Base-by-base conservation (phyloP, 805 yeast genomes). In the Pichia deserticola region DNA sequence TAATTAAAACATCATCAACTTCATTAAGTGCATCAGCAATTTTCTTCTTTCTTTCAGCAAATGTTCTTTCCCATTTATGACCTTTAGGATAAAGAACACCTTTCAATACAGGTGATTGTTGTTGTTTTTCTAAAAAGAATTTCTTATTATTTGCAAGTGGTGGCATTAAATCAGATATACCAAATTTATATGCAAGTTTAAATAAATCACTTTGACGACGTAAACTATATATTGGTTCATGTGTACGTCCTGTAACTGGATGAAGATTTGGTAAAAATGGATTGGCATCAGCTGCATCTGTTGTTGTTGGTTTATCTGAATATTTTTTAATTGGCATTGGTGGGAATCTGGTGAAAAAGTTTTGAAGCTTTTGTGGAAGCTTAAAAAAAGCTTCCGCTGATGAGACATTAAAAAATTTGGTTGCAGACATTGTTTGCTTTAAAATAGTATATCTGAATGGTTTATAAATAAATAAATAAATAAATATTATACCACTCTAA, bases 201-300 rank as follows among this genome's bases (percentile, higher is more conserved):
- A 77, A 89, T 48, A 90, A 70, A 55, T 84, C 96, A 20, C 90
- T 80, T 60, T 87, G 89, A 60, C 92, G 79, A 69, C 96, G 79
- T 60, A 83, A 71, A 8, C 96, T 86, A 67, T 79, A 86, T 57
- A 80, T 75, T 29, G 97, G 87, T 51, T 81, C 79, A 59, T 87
- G 95, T 70, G 82, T 79, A 57, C 70, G 74, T n/a, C 84, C 79
- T 27, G 95, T 88, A 27, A 84, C 78, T 25, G 95, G 89, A 65
- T 89, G 89, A 60, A 77, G 84, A 66, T 88, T 89, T 28, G 95
- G 84, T 49, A 88, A 66, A 66, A 90, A 90, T 47, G 97, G 97
- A 67, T 90, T 90, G 57, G 89, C 86, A 52, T 79, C 77, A 27
- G 78, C 75, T 44, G 89, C 90, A 44, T 69, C 70, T 27, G 86